Evolutionary conservation across 441 rosid species (phyloP), one percentile per base, ranked within the genome.

Genomic region (Adansonia gregorii): DNA sequence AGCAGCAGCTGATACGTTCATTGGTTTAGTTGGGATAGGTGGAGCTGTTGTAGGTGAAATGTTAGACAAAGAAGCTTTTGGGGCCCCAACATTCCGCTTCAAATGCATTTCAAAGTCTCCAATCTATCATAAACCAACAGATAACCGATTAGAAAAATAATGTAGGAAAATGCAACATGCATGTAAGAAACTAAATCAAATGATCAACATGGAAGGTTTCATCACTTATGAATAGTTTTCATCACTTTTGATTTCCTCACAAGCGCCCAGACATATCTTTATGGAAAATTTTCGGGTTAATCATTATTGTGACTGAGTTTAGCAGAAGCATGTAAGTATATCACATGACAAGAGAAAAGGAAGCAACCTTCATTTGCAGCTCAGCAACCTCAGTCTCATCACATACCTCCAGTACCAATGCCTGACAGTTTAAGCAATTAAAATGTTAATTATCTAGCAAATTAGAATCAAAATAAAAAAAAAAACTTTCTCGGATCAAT

Each of bases 331-430:
- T 72, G 64, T 64, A 75, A 59, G 65, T 11, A 48, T 45, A 70
- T 77, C 17, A 74, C 61, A 46, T 10, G 49, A 20, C 46, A 73
- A 39, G 55, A 41, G 48, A 19, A 45, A 22, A 60, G 46, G 74
- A n/a, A 61, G 77, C 80, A 82, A 95, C 99, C 97, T 95, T 95
- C 74, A 95, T 60, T 89, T 94, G 78, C 76, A 95, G 88, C 80
- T 92, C 99, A 70, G 99, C 98, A 81, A 95, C 79, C 83, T 95
- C 91, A 14, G 97, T 95, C 91, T 95, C 93, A 45, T 95, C 95
- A 77, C 99, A 95, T 71, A 95, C 92, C 84, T 95, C 99, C 63
- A 84, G 87, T 74, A 94, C 80, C 82, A 95, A 82, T 60, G 88
- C 95, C 99, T 93, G 80, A 79, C 78, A 76, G 79, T 20, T 75